These are phyloP conservation scores for Nemania bipapillata DNA, from an alignment of 2,329 filamentous ascomycete species.

Conservation along the genomic window DNA sequence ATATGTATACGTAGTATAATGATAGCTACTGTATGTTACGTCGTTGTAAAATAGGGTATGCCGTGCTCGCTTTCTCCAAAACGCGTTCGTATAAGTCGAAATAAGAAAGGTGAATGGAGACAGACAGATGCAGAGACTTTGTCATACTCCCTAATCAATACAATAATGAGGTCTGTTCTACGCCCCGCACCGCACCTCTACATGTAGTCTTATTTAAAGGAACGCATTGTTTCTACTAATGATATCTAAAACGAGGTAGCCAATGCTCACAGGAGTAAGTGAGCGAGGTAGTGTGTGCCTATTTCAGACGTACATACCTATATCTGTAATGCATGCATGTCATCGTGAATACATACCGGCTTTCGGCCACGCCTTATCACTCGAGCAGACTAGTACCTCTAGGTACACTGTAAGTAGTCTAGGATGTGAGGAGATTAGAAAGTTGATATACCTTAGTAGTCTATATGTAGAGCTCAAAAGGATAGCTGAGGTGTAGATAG, in stretches of 20 bases:
- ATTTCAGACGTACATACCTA: no score
- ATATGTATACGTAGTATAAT: not conserved
- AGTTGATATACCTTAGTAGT: no score
- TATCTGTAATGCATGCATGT: no score
- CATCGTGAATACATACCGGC: no score
- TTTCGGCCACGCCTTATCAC: no score
- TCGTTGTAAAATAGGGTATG: not conserved
- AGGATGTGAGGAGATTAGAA: no score
- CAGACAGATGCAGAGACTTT: not conserved
- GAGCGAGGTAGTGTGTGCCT: not conserved
- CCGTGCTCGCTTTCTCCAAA: not conserved
- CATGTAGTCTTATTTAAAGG: constrained; percentile 32
- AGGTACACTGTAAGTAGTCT: no score
- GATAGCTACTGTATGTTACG: not conserved
- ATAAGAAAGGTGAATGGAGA: no score
- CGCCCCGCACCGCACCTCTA: not conserved
- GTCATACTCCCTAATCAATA: not conserved
- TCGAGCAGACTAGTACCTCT: no score
- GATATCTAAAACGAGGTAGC: constrained; percentile 30
- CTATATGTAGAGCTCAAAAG: no score
- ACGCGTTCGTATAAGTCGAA: not conserved
- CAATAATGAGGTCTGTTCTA: not conserved
- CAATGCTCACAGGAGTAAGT: not conserved
- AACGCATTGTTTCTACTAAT: constrained; percentile 23
- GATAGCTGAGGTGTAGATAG: not conserved